A percentile compares a stretch with the other conserved stretches of the same genome.
phyloP scores from a whole-genome alignment of 176 grass and related monocot species.

The Areca catechu region DNA sequence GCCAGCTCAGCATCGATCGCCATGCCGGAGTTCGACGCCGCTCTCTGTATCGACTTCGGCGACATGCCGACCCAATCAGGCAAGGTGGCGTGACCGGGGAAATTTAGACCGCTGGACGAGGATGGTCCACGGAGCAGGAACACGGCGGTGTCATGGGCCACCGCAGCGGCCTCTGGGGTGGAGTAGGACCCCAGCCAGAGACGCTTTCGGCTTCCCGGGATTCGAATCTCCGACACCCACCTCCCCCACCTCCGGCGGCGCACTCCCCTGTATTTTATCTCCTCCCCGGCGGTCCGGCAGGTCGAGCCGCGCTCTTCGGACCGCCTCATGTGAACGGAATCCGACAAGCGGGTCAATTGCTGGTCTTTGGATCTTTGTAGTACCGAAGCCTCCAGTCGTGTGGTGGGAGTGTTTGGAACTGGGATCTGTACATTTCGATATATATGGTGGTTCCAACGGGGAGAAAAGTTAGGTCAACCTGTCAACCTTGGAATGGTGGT shows the following conservation, averaged over 20 bases:
- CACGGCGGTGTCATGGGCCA: slow-evolving; percentile 2
- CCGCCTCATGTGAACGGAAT: too few species aligned
- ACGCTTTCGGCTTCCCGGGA: neutral
- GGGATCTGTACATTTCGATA: too few species aligned
- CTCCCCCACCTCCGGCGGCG: slow-evolving; percentile 3
- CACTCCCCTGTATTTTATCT: slow-evolving; percentile 4
- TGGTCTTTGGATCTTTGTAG: too few species aligned
- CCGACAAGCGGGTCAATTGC: too few species aligned
- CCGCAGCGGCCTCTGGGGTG: neutral
- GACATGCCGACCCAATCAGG: slow-evolving; percentile 22
- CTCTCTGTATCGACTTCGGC: slow-evolving; percentile 54
- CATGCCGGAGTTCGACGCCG: slow-evolving; percentile 81
- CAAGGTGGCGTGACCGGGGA: slow-evolving; percentile 36
- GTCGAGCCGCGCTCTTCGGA: too few species aligned
- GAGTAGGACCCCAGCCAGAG: slow-evolving; percentile 11
- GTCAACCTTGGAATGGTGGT: too few species aligned
- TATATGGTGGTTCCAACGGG: too few species aligned
- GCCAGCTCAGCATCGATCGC: slow-evolving; percentile 53
- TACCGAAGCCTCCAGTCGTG: too few species aligned
- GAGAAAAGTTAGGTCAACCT: too few species aligned
- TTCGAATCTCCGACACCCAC: slow-evolving; percentile 9
- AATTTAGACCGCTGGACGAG: slow-evolving; percentile 38
- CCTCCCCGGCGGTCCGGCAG: neutral
- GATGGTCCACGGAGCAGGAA: slow-evolving; percentile 9
- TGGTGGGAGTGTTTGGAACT: too few species aligned